phyloP scores from a whole-genome alignment of 2,329 filamentous ascomycete species.

The Volutella citrinella region DNA sequence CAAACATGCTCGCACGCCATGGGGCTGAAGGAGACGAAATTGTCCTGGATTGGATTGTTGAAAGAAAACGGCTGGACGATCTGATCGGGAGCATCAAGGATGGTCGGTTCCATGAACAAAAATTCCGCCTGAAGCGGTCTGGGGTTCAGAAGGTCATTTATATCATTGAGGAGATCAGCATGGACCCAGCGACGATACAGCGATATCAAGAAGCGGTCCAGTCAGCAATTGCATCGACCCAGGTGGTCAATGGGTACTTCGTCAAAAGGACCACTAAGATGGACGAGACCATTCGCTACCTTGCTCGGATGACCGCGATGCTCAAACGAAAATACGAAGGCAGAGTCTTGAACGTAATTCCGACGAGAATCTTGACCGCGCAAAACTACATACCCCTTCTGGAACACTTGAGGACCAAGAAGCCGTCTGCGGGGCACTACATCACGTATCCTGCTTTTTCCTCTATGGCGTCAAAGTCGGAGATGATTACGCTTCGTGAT shows the following conservation, averaged over 20 bases:
- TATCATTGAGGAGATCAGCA: conserved; percentile 69
- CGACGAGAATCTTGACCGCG: conserved; percentile 59
- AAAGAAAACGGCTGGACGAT: conserved; percentile 78
- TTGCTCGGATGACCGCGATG: conserved; percentile 68
- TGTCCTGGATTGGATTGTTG: conserved; percentile 76
- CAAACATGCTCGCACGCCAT: conserved; percentile 49
- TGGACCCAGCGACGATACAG: conserved; percentile 51
- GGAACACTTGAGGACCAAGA: conserved; percentile 51
- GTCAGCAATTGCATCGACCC: conserved; percentile 72
- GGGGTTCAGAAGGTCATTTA: conserved; percentile 77
- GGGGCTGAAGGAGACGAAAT: conserved; percentile 67
- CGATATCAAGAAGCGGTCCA: conserved; percentile 66
- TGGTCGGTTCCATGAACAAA: conserved; percentile 79
- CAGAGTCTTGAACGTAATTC: conserved; percentile 60
- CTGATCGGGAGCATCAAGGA: conserved; percentile 79
- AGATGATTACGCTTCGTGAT: conserved; percentile 69
- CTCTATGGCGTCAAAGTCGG: conserved; percentile 71
- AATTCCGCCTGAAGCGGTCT: conserved; percentile 71
- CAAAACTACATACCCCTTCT: conserved; percentile 65
- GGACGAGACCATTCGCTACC: conserved; percentile 75
- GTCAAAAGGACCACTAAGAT: conserved; percentile 72
- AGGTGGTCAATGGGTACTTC: conserved; percentile 77
- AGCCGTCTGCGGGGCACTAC: conserved; percentile 52
- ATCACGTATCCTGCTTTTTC: conserved; percentile 71
- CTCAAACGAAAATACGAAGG: conserved; percentile 63